Conservation (phyloP, 2,329 filamentous ascomycete genomes). For the Fusarium heterosporum region DNA sequence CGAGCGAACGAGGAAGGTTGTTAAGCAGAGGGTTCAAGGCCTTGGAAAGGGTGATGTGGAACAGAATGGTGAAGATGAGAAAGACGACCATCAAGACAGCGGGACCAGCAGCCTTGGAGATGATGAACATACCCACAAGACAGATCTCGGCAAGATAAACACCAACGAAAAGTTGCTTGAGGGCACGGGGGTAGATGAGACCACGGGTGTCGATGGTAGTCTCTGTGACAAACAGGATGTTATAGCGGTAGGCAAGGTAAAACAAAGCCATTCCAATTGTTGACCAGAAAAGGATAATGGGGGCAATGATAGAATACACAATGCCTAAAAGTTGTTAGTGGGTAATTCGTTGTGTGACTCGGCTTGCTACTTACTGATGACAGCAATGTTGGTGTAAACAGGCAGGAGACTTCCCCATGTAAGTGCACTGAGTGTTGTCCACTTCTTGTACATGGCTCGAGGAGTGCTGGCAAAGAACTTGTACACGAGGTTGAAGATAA, state of each 20-base stretch:
- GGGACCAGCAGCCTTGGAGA: slow-evolving; percentile 75
- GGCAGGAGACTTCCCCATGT: slow-evolving; percentile 84
- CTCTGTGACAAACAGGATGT: slow-evolving; percentile 84
- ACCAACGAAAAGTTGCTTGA: slow-evolving; percentile 87
- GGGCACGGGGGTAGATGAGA: slow-evolving; percentile 85
- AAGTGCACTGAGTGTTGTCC: slow-evolving; percentile 74
- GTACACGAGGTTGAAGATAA: slow-evolving; percentile 75
- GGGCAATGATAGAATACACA: slow-evolving; percentile 85
- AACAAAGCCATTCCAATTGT: slow-evolving; percentile 81
- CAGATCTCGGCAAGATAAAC: slow-evolving; percentile 84
- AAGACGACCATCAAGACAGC: slow-evolving; percentile 80
- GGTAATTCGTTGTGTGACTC: no score
- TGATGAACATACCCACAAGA: slow-evolving; percentile 83
- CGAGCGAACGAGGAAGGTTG: slow-evolving; percentile 74
- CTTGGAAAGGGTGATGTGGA: slow-evolving; percentile 77
- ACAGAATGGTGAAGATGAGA: slow-evolving; percentile 79
- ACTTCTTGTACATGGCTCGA: slow-evolving; percentile 80
- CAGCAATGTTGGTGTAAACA: slow-evolving; percentile 78
- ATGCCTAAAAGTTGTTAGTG: slow-evolving; percentile 61
- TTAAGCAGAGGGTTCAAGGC: slow-evolving; percentile 78
- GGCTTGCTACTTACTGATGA: slow-evolving; percentile 65
- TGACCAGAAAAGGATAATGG: slow-evolving; percentile 83
- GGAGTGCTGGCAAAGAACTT: slow-evolving; percentile 81
- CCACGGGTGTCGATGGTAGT: slow-evolving; percentile 88
- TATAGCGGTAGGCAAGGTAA: slow-evolving; percentile 89